Percentiles rank a stretch among this genome's conserved stretches.
Conservation (phyloP, 148 eudicot species). For the Cornus kousa region DNA sequence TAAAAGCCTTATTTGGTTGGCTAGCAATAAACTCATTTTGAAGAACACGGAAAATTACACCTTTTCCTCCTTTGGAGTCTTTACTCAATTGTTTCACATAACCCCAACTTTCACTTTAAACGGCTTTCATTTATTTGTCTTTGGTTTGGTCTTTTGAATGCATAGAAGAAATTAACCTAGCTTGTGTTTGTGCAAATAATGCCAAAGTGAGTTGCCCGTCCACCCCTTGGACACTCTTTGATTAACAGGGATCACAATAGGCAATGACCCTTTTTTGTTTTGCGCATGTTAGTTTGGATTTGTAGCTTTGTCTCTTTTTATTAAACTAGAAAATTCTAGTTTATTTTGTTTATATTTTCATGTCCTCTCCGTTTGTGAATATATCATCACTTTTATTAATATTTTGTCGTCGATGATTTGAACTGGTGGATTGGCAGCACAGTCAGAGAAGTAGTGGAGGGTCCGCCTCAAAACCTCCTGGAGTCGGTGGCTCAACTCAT, state of each 20-base stretch:
- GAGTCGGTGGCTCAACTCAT: slow-evolving; percentile 82
- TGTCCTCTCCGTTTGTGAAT: not conserved
- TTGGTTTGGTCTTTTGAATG: not conserved
- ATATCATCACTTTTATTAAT: not conserved
- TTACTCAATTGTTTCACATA: no score
- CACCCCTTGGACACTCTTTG: no score
- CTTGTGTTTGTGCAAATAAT: not conserved
- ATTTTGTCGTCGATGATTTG: slow-evolving; percentile 6
- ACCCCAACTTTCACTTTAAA: not conserved
- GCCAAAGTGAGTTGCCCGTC: no score
- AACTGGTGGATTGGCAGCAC: slow-evolving; percentile 45
- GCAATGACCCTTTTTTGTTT: no score
- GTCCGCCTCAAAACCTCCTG: slow-evolving; percentile 65
- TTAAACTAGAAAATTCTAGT: no score
- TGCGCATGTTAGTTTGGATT: no score
- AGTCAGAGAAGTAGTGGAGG: slow-evolving; percentile 70
- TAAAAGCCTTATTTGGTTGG: not conserved
- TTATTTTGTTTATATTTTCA: no score
- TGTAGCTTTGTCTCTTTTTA: no score
- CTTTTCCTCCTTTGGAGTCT: not conserved
- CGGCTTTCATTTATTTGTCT: no score
- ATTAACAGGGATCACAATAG: no score
- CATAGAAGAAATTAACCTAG: no score
- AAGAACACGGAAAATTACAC: no score
- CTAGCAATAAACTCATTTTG: not conserved